Evolutionary conservation across 768 basidiomycete genomes (phyloP), one percentile per base, ranked within the genome.

Genomic region (Cyathus striatus): DNA sequence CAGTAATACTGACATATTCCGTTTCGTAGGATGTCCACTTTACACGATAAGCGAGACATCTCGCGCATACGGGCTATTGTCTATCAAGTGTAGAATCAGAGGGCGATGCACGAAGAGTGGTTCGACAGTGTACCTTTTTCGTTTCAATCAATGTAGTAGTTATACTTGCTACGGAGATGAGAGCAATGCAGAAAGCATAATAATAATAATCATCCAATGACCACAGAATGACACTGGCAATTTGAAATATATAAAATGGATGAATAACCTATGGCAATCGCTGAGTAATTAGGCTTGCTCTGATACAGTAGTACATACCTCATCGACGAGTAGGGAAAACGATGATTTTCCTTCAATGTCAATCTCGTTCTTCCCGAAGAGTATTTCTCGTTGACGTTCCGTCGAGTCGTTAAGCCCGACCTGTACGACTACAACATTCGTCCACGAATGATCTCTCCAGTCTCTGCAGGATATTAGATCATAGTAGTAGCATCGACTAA

Each of bases 221-320:
- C 96, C 96, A 99, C 5, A 99, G 67, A 27, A 89, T 68, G 51
- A 98, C 87, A 50, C 92, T 96, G 39, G 91, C 91, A 50, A 97
- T 83, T 73, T 99, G 96, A 58, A 99, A 99, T 42, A 99, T 86
- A 58, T 97, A 98, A 64, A 98, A 98, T 1, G 96, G 96, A 58
- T 98, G 95, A 27, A 98, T 85, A 35, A 96, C 80, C 91, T 71
- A 35, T 4, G n/a, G n/a, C n/a, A n/a, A n/a, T n/a, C n/a, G n/a
- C n/a, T n/a, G n/a, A n/a, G n/a, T n/a, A n/a, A n/a, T n/a, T n/a
- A n/a, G n/a, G n/a, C n/a, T n/a, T n/a, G n/a, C n/a, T n/a, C n/a
- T n/a, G n/a, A n/a, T n/a, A n/a, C n/a, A 50, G 38, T 3, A 26
- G 41, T 27, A 43, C 50, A 17, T 23, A 91, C 92, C 76, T 98